A percentile compares a stretch with the other conserved stretches of the same genome.
Conservation (phyloP, 179 eudicot genomes). For the Patellifolia procumbens region DNA sequence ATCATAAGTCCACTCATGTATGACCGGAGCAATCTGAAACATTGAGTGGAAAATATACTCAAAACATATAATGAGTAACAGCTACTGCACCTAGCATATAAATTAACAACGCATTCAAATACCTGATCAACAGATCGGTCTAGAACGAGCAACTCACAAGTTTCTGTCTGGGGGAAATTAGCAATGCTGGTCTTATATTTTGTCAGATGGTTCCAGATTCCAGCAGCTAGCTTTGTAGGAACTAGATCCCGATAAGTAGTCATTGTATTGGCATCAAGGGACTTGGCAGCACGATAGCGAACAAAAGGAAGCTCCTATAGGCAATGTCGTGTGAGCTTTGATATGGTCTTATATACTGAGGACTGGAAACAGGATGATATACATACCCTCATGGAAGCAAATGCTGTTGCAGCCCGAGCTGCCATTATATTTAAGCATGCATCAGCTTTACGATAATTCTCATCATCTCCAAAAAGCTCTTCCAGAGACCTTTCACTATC, state of each 20-base stretch:
- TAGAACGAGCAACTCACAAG: slow-evolving; percentile 86
- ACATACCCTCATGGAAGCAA: slow-evolving; percentile 93
- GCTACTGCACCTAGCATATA: not conserved
- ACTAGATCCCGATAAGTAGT: slow-evolving; percentile 55
- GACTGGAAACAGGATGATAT: not conserved
- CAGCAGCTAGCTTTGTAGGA: slow-evolving; percentile 74
- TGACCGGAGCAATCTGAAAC: slow-evolving; percentile 88
- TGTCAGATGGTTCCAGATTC: slow-evolving; percentile 65
- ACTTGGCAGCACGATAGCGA: slow-evolving; percentile 65
- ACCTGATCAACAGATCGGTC: slow-evolving; percentile 97
- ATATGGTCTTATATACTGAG: slow-evolving; percentile 8
- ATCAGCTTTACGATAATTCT: slow-evolving; percentile 64
- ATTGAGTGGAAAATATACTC: slow-evolving; percentile 18
- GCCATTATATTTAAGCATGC: slow-evolving; percentile 75
- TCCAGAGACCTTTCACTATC: slow-evolving; percentile 79
- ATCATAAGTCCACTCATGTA: slow-evolving; percentile 99
- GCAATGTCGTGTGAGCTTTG: slow-evolving; percentile 21
- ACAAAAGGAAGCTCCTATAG: slow-evolving; percentile 77
- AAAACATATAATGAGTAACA: slow-evolving; percentile 9
- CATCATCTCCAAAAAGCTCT: slow-evolving; percentile 63
- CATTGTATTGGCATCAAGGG: slow-evolving; percentile 55
- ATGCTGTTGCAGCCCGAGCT: slow-evolving; percentile 77
- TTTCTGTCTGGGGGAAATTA: slow-evolving; percentile 77
- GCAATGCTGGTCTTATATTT: slow-evolving; percentile 69
- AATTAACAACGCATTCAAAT: not conserved